Base-by-base conservation (phyloP, 352 stramenopile genomes). In the Phytophthora capsici region DNA sequence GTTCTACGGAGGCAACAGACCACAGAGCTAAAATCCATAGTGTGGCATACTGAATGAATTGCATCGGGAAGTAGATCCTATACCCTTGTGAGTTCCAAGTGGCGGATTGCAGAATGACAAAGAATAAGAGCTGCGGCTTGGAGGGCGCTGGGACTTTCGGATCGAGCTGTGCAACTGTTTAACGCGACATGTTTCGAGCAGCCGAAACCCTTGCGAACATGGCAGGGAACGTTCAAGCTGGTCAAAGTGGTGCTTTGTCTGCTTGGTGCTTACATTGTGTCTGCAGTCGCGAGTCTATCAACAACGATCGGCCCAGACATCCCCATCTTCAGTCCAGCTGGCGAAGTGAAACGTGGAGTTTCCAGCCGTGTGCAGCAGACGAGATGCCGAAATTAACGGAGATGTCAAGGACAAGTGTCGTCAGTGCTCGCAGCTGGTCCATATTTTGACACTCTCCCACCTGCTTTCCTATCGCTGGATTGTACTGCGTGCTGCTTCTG, bases 31-130 rank as follows among this genome's bases (percentile, higher is more conserved):
- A 47, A 6, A 36, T 50, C 45, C 46, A 69, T 3, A 63, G 6
- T 34, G 34, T 17, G 13, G 20, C 26, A 20, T 55, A 67, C 9
- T 61, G 49, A 20, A 22, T 1, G 19, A 50, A 13, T 17, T 65
- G 54, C 62, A 70, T 70, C 10, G 14, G 17, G 37, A 50, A 26
- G 25, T 28, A 28, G 25, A 57, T 58, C 20, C 17, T 34, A 47
- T 52, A 17, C 13, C 36, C 25, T 57, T 26, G 20, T 17, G 50
- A 55, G 19, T n/a, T 40, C 20, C 28, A 64, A 30, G 8, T 47
- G 62, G 62, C 19, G 46, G 40, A 65, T 70, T 70, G 54, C 14
- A 38, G 47, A 70, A 59, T 69, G 54, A 34, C 32, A 17, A 48
- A 40, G 16, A 14, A 34, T 55, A 12, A 14, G 30, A 17, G 16